phyloP scores from a whole-genome alignment of 2,329 filamentous ascomycete genomes.

The Apiospora sp. region DNA sequence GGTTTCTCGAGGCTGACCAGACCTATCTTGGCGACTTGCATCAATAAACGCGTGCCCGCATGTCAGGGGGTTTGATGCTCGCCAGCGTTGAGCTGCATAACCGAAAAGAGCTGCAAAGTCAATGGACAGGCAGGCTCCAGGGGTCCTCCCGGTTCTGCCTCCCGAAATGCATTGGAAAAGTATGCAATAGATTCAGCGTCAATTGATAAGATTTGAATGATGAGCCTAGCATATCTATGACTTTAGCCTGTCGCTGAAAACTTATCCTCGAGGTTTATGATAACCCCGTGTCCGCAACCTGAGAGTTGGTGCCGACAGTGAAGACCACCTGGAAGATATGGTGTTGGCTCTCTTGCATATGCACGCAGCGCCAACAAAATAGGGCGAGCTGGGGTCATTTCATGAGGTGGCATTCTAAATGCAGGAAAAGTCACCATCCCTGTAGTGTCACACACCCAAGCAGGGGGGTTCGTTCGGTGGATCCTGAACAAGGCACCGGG shows the following conservation, averaged over 20 bases:
- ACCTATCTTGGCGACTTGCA: background rate
- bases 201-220: too few species aligned
- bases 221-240: too few species aligned
- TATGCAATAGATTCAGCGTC: too few species aligned
- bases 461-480: background rate
- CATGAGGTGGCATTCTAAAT: background rate
- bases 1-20: background rate
- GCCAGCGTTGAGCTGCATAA: constrained; percentile 1
- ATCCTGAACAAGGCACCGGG: background rate
- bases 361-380: constrained; percentile 1
- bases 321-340: background rate
- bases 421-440: background rate
- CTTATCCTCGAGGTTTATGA: too few species aligned
- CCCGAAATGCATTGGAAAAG: background rate
- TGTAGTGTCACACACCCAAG: background rate
- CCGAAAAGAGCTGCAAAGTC: background rate
- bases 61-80: background rate
- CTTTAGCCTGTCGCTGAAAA: too few species aligned
- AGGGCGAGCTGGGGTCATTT: background rate
- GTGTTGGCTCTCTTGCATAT: background rate
- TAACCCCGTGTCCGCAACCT: background rate
- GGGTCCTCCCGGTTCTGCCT: too few species aligned
- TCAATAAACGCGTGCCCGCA: constrained; percentile 12
- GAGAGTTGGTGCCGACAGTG: too few species aligned
- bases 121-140: background rate